phyloP scores from a whole-genome alignment of 1,284 basidiomycete species.

The Exsudoporus floridanus region DNA sequence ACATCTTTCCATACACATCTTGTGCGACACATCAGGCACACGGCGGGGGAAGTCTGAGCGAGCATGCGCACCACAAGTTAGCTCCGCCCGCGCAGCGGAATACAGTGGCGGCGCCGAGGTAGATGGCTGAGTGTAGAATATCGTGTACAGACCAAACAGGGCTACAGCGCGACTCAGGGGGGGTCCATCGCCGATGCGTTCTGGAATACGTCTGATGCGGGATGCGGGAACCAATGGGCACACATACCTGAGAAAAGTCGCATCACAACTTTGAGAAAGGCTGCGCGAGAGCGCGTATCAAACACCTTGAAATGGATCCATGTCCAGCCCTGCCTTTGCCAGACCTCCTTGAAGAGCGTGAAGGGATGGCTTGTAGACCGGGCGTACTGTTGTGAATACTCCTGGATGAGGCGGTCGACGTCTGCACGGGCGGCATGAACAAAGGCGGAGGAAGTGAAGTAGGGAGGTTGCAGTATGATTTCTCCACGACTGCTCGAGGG shows the following conservation, averaged over 20 bases:
- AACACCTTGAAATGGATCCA: conserved; percentile 72
- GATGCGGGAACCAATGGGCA: not conserved
- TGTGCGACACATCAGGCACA: conserved; percentile 8
- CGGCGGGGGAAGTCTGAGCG: not conserved
- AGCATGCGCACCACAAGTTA: conserved; percentile 54
- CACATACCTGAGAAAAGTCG: conserved; percentile 65
- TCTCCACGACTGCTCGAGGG: conserved; percentile 54
- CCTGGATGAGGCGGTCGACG: conserved; percentile 48
- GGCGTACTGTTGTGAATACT: conserved; percentile 49
- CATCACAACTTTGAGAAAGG: conserved; percentile 54
- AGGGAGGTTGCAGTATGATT: conserved; percentile 63
- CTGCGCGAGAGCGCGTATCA: conserved; percentile 59
- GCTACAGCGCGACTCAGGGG: conserved; percentile 54
- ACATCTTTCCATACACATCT: conserved; percentile 57
- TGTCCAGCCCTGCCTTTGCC: conserved; percentile 66
- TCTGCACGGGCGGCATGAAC: conserved; percentile 66
- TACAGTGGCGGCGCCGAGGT: conserved; percentile 50
- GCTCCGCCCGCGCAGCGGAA: conserved; percentile 47
- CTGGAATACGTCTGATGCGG: conserved; percentile 36
- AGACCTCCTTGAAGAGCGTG: conserved; percentile 63
- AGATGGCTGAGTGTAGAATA: conserved; percentile 64
- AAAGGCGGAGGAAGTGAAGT: conserved; percentile 74
- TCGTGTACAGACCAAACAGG: conserved; percentile 66
- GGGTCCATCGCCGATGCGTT: conserved; percentile 47
- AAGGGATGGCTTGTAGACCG: conserved; percentile 50